These are phyloP conservation scores for Coemansia sp. DNA, from an alignment of 192 early-diverging fungal species.

Conservation along the genomic window DNA sequence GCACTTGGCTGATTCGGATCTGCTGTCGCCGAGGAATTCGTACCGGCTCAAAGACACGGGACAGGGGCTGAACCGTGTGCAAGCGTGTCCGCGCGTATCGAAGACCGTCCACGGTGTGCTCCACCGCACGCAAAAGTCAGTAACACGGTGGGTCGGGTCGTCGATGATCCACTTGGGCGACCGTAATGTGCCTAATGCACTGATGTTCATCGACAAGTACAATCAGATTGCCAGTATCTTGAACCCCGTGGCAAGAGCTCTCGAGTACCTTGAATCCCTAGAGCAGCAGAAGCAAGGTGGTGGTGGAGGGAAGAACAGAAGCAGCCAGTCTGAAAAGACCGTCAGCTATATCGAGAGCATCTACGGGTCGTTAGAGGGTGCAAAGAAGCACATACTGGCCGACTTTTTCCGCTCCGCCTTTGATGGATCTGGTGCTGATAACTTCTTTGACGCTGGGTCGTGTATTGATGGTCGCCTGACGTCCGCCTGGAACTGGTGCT, in stretches of 20 bases:
- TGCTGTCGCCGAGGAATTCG: constrained; percentile 66
- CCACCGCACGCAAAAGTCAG: constrained; percentile 56
- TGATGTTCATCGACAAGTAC: constrained; percentile 98
- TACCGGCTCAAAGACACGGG: constrained; percentile 96
- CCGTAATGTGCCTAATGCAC: constrained; percentile 96
- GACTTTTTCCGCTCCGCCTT: constrained; percentile 97
- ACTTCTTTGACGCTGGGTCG: constrained; percentile 85
- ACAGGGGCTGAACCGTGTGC: constrained; percentile 95
- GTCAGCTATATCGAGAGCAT: constrained; percentile 69
- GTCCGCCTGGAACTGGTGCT: constrained; percentile 91
- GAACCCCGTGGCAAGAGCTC: constrained; percentile 75
- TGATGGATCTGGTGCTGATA: constrained; percentile 93
- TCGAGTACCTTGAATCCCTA: constrained; percentile 71
- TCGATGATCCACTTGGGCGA: constrained; percentile 97
- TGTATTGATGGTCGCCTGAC: constrained; percentile 97
- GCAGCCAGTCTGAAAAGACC: constrained; percentile 37
- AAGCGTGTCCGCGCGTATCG: constrained; percentile 80
- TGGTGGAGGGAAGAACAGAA: too few species aligned
- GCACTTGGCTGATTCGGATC: constrained; percentile 84
- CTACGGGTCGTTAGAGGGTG: constrained; percentile 65
- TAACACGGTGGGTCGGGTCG: constrained; percentile 90
- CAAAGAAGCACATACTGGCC: constrained; percentile 73
- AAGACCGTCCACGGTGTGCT: constrained; percentile 71
- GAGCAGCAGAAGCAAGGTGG: constrained; percentile 8
- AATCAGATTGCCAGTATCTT: constrained; percentile 97